phyloP scores from a whole-genome alignment of 805 yeast species.

The Debaryomyces castellii region DNA sequence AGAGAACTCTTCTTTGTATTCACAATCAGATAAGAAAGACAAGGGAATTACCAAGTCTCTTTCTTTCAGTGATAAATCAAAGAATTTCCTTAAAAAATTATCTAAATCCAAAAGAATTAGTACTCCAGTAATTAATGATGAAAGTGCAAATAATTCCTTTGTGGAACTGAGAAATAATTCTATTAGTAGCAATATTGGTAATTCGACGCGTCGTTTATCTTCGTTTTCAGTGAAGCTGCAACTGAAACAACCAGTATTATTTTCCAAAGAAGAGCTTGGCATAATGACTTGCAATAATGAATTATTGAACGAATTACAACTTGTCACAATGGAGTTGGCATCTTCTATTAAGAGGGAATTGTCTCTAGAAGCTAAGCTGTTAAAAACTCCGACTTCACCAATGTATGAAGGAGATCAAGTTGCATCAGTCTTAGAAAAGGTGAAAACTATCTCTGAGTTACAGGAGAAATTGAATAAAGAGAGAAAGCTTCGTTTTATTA shows the following conservation, averaged over 20 bases:
- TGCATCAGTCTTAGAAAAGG: constrained; percentile 10
- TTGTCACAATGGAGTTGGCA: constrained; percentile 72
- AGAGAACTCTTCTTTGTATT: background rate
- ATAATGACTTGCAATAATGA: constrained; percentile 59
- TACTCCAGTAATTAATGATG: constrained; percentile 11
- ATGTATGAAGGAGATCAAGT: constrained; percentile 4
- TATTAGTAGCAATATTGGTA: background rate
- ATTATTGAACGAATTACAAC: constrained; percentile 60
- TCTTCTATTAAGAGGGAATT: constrained; percentile 70
- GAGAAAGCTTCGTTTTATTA: constrained; percentile 61
- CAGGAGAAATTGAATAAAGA: constrained; percentile 62
- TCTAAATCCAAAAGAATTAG: constrained; percentile 27
- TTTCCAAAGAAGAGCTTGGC: constrained; percentile 62
- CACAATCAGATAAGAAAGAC: constrained; percentile 10
- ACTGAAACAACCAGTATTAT: constrained; percentile 20
- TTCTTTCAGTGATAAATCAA: constrained; percentile 27
- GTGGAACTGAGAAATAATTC: constrained; percentile 10
- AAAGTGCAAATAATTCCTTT: constrained; percentile 6
- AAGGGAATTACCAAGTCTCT: constrained; percentile 22
- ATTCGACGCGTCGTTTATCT: background rate
- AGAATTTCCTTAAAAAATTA: constrained; percentile 31
- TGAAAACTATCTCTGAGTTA: constrained; percentile 44
- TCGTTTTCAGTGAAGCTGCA: background rate
- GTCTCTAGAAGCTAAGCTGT: constrained; percentile 49
- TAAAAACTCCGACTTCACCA: constrained; percentile 9